Percentiles rank a stretch among this genome's conserved stretches.
Conservation (phyloP, 208 protist genomes). For the Vickermania ingenoplastis region DNA sequence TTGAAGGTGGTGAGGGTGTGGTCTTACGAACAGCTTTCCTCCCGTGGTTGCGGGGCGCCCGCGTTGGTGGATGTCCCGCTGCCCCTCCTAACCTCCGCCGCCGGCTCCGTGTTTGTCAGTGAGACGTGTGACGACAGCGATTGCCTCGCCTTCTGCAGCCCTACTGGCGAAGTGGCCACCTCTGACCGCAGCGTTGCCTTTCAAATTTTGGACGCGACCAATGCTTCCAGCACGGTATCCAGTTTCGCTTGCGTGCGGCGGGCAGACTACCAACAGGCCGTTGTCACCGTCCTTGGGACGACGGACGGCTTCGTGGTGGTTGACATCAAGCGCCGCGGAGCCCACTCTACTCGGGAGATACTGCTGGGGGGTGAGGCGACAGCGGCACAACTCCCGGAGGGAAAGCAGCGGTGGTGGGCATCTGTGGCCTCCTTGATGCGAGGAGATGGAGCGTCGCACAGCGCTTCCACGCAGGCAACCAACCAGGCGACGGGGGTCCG, state of each 20-base stretch:
- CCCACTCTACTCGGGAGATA: conserved; percentile 43
- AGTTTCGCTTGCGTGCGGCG: conserved; percentile 53
- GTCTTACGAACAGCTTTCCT: conserved; percentile 36
- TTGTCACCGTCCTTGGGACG: conserved; percentile 55
- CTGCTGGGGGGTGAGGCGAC: conserved; percentile 8
- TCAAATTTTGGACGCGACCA: conserved; percentile 33
- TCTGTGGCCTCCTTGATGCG: neutral
- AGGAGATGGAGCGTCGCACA: neutral
- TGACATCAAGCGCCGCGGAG: conserved; percentile 53
- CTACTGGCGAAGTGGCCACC: conserved; percentile 61
- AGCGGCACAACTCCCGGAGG: neutral
- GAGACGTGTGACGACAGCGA: conserved; percentile 55
- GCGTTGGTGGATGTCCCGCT: conserved; percentile 55
- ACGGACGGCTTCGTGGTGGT: conserved; percentile 37
- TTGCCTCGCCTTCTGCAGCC: conserved; percentile 71
- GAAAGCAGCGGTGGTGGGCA: conserved; percentile 20
- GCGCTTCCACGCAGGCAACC: neutral
- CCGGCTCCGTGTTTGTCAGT: conserved; percentile 54
- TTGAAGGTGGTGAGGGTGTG: conserved; percentile 54
- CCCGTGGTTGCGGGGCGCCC: conserved; percentile 35
- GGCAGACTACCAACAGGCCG: conserved; percentile 13
- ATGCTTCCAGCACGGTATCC: conserved; percentile 23
- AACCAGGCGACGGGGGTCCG: no score
- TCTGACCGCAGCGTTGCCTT: conserved; percentile 77
- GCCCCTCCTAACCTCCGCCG: conserved; percentile 44